A percentile compares a stretch with the other conserved stretches of the same genome.
phyloP scores from a whole-genome alignment of 176 grass and related monocot genomes.

The Eleusine coracana region DNA sequence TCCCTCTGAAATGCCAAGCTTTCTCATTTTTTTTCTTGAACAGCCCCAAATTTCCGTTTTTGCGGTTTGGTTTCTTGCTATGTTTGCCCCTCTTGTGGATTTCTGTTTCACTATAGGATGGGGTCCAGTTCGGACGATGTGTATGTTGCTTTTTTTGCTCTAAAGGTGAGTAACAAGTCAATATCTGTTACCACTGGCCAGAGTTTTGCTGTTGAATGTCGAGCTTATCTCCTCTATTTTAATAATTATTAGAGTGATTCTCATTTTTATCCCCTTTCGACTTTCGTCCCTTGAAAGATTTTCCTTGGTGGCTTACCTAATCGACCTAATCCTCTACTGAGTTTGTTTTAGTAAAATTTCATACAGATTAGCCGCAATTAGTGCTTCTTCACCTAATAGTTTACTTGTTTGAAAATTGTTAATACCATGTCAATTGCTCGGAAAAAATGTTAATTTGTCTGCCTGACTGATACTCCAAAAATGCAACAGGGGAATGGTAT shows the following conservation, averaged over 20 bases:
- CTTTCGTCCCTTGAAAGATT: not conserved
- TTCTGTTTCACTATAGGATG: slow-evolving; percentile 42
- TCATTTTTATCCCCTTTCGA: not conserved
- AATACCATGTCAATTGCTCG: not conserved
- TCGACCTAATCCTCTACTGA: slow-evolving; percentile 18
- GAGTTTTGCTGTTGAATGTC: slow-evolving; percentile 9
- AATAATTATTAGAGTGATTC: not conserved
- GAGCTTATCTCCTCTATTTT: not conserved
- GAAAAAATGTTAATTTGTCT: slow-evolving; percentile 3
- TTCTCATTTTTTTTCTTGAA: not conserved
- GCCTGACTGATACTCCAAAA: not conserved
- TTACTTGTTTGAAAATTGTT: slow-evolving; percentile 5
- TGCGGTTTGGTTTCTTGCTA: slow-evolving; percentile 19
- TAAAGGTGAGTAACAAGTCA: not conserved
- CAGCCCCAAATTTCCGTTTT: slow-evolving; percentile 8
- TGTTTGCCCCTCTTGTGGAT: slow-evolving; percentile 31
- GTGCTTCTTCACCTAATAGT: not conserved
- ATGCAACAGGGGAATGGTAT: slow-evolving; percentile 84
- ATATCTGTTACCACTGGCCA: not conserved
- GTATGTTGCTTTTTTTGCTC: not conserved
- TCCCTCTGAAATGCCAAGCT: slow-evolving; percentile 18
- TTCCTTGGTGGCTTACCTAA: slow-evolving; percentile 20
- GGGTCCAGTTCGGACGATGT: slow-evolving; percentile 24
- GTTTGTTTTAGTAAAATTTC: not conserved
- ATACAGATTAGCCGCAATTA: not conserved